A percentile compares a stretch with the other conserved stretches of the same genome.
Evolutionary conservation across 768 basidiomycete genomes (phyloP).

Genomic region (Termitomyces sp.): DNA sequence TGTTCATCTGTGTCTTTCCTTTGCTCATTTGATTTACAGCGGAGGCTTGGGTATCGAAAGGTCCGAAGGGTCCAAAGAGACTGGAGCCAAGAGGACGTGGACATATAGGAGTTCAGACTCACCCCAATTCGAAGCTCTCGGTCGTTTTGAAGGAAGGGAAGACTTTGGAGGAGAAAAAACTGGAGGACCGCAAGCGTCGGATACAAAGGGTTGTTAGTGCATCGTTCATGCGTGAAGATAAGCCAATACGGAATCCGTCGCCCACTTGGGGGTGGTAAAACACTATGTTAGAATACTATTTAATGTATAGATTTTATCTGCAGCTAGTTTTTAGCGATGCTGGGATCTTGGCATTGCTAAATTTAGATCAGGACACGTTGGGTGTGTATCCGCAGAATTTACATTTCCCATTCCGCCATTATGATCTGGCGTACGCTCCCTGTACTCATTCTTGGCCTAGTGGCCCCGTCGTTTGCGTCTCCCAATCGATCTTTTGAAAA

Average conservation of each 20-base stretch:
- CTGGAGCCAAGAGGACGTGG: slow-evolving; percentile 83
- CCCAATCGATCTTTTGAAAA: slow-evolving; percentile 68
- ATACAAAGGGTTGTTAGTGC: slow-evolving; percentile 78
- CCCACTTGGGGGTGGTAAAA: slow-evolving; percentile 76
- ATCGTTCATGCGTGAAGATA: slow-evolving; percentile 72
- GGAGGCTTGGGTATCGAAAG: slow-evolving; percentile 94
- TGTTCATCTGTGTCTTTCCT: not conserved
- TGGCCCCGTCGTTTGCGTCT: slow-evolving; percentile 30
- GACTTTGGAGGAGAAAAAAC: slow-evolving; percentile 62
- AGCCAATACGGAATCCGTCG: slow-evolving; percentile 67
- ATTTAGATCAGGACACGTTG: slow-evolving; percentile 26
- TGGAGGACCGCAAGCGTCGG: slow-evolving; percentile 57
- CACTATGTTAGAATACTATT: slow-evolving; percentile 10
- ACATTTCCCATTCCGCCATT: slow-evolving; percentile 16
- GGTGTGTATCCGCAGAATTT: slow-evolving; percentile 23
- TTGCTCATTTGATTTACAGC: slow-evolving; percentile 37
- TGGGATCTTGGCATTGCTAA: slow-evolving; percentile 12
- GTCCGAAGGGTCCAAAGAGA: slow-evolving; percentile 52
- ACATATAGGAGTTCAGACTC: slow-evolving; percentile 69
- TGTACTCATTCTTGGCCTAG: slow-evolving; percentile 38
- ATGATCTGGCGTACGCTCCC: slow-evolving; percentile 42
- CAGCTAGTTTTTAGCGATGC: not conserved
- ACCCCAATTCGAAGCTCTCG: slow-evolving; percentile 68
- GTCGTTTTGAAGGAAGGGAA: slow-evolving; percentile 80
- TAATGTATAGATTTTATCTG: not conserved